Base-by-base conservation (phyloP, 257 asterid genomes). In the Nicotiana sylvestris region DNA sequence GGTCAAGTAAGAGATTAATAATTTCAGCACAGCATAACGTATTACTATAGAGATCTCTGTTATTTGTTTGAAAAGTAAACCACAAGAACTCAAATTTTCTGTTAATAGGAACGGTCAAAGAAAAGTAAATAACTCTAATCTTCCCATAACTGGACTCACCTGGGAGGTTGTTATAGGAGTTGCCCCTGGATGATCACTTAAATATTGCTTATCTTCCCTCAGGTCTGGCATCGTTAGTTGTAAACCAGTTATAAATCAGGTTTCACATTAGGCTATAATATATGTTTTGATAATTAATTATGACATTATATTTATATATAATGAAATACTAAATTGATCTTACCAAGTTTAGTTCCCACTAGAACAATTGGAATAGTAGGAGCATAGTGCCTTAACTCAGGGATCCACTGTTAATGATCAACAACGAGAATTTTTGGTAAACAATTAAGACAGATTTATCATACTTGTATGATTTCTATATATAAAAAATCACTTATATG, bases 291-390 rank as follows among this genome's bases (percentile, higher is more conserved):
- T 11, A 68, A 37, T 25, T 55, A 53, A 57, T 17, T 55, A 30
- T 60, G 6, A 62, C 39, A 80, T 60, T 49, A 83, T 29, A 8
- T 1, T 6, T 35, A 35, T 5, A 7, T 35, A 30, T 18, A 87
- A 27, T 37, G 13, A 66, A 64, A 72, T 49, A 53, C 32, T 18
- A 65, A 66, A 27, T 64, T 66, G 32, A 49, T 35, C 86, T 83
- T 86, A 93, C 98, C 97, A 16, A 94, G 84, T 89, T 94, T 94
- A 64, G 97, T 94, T 82, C 98, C 98, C 53, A 94, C 98, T 4
- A 94, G 93, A 25, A 93, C 87, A 86, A 94, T 93, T 56, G 97
- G 97, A 51, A 94, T 91, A 66, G 85, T 91, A 33, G 97, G 94
- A 65, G 97, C 87, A 78, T 94, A 94, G 85, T 92, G 97, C 60